Conservation (phyloP, 2,329 filamentous ascomycete genomes). For the Apiospora phragmitis region DNA sequence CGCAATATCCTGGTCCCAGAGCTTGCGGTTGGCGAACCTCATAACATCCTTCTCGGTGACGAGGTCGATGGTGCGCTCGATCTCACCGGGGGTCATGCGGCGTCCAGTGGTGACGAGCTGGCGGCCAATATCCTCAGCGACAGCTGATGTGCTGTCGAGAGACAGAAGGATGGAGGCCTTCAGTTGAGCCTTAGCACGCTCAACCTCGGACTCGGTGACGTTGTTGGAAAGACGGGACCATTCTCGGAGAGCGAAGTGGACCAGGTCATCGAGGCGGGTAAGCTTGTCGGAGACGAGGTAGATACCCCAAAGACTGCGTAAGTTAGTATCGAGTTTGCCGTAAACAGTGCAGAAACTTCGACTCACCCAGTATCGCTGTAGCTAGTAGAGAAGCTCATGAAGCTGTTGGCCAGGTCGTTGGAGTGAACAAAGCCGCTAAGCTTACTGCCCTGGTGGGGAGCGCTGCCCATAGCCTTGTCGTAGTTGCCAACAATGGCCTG, state of each 20-base stretch:
- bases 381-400: constrained; percentile 99
- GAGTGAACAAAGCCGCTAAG: constrained; percentile 93
- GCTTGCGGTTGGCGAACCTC: constrained; percentile 89
- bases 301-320: constrained; percentile 91
- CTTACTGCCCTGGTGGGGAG: constrained; percentile 96
- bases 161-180: constrained; percentile 98
- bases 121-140: constrained; percentile 97
- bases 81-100: constrained; percentile 87
- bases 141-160: constrained; percentile 94
- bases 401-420: constrained; percentile 96
- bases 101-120: constrained; percentile 98
- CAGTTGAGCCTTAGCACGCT: constrained; percentile 98
- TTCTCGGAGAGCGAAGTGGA: constrained; percentile 97
- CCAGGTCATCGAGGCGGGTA: constrained; percentile 86
- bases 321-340: constrained; percentile 28
- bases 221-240: constrained; percentile 93
- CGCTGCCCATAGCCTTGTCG: constrained; percentile 98
- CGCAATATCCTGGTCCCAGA: constrained; percentile 97
- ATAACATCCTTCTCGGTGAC: constrained; percentile 97
- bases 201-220: constrained; percentile 86
- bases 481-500: constrained; percentile 99
- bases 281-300: constrained; percentile 93
- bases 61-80: constrained; percentile 84
- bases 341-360: not conserved
- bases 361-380: constrained; percentile 98